These are phyloP conservation scores for Neophaeococcomyces mojaviensis DNA, from an alignment of 2,329 filamentous ascomycete genomes.

Conservation along the genomic window DNA sequence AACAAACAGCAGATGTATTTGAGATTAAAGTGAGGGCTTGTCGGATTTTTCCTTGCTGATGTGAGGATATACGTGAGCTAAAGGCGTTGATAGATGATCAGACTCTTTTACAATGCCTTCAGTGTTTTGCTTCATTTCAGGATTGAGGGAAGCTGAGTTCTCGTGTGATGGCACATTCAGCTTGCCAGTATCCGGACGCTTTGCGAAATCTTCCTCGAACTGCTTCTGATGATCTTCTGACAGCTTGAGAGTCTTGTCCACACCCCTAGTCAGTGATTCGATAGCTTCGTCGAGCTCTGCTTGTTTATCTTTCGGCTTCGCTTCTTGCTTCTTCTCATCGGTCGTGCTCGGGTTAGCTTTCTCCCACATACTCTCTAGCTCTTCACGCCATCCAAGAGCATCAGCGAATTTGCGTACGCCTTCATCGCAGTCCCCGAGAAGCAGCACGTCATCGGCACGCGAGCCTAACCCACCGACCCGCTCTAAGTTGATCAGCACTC, in stretches of 20 bases:
- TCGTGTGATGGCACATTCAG: neutral
- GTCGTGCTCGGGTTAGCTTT: constrained; percentile 56
- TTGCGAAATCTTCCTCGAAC: constrained; percentile 20
- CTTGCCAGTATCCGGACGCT: constrained; percentile 3
- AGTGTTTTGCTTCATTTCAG: neutral
- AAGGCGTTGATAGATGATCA: constrained; percentile 1
- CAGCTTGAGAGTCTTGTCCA: constrained; percentile 48
- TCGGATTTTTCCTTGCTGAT: constrained; percentile 11
- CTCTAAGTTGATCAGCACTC: constrained; percentile 83
- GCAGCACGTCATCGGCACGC: constrained; percentile 73
- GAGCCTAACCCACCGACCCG: constrained; percentile 70
- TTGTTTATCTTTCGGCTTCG: constrained; percentile 42
- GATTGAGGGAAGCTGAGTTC: no score
- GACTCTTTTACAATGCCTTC: neutral
- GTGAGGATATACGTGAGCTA: constrained; percentile 22
- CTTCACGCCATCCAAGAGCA: constrained; percentile 75
- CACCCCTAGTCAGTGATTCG: constrained; percentile 49
- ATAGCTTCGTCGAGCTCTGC: constrained; percentile 52
- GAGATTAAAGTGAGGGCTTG: constrained; percentile 19
- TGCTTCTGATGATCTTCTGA: constrained; percentile 38
- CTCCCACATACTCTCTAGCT: constrained; percentile 71
- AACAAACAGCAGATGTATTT: neutral
- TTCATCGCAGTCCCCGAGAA: constrained; percentile 74
- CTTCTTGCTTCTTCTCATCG: constrained; percentile 36
- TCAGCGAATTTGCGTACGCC: constrained; percentile 72